Evolutionary conservation across 2,329 filamentous ascomycete genomes (phyloP), one percentile per base, ranked within the genome.

Genomic region (Talaromyces sp.): DNA sequence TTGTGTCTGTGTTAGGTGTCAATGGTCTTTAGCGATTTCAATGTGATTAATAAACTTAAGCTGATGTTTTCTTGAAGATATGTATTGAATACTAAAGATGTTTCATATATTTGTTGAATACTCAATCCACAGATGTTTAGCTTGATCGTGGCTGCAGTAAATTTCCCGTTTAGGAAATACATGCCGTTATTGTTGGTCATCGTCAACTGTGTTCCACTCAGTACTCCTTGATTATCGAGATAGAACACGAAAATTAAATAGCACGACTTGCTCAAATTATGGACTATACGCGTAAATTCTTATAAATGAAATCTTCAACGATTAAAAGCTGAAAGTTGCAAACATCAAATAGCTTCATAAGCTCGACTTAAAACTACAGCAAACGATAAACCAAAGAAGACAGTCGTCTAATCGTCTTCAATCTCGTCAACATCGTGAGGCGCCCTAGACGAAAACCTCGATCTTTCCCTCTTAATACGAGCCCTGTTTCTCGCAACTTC

Each of bases 391-490:
- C n/a, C 1, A 29, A 31, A 52, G 10, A 29, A 3, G 27, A 29
- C 7, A 9, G 5, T 52, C 48, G 12, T 29, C 24, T 29, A 52
- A 26, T 57, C 58, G 41, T 52, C 43, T 14, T 60, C 43, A 48
- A 51, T 60, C 12, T 52, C 58, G 46, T 60, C 58, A 3, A 8
- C 31, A 43, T 10, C 51, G 17, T 43, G 43, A 19, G 50, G 56
- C 19, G 55, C 59, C 31, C 55, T 50, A 32, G 59, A 58, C 17
- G 54, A 57, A 21, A 51, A 50, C 27, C 35, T 53, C 27, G 57
- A 52, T 43, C 21, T 52, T 51, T 58, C 56, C 21, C 56, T 41
- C 51, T 63, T 65, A 26, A 61, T 56, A 14, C 46, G 48, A 6
- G 56, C 58, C 17, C 52, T 55, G 11, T 57, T 56, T 21, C 21